Evolutionary conservation across 768 basidiomycete species (phyloP), one percentile per base, ranked within the genome.

Genomic region (Boletus edulis): DNA sequence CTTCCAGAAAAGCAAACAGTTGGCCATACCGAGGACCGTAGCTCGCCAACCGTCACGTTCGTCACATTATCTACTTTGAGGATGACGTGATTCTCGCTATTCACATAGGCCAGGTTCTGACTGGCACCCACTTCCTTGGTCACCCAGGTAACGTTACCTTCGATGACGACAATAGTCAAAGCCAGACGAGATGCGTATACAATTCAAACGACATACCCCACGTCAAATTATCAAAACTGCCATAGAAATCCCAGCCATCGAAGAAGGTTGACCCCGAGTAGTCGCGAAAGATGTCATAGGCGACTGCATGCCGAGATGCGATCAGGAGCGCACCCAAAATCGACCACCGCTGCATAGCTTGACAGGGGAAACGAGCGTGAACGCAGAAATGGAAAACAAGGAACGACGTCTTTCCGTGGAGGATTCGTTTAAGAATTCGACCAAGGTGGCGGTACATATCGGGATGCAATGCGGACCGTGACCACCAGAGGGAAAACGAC

Each of bases 61-160:
- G 82, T 82, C 9, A 72, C 70, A 63, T 90, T 89, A 75, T 92
- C 90, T 7, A 92, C 89, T 62, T 79, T 83, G 46, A 94, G 74
- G 57, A 94, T 77, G 6, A 84, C 85, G 52, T 85, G 81, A 8
- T 87, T 84, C 1, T 77, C 77, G 41, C 62, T 62, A 58, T 87
- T 85, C 59, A 88, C 67, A 61, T 80, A 89, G 5, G 83, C 82
- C 18, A 91, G 74, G 1, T 75, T 63, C 56, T 80, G 73, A 8
- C 73, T 65, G 12, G 70, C 67, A 1, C 85, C 86, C 20, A 74
- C 72, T 3, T 73, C 67, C 50, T 73, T 65, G 60, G 78, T 76
- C 17, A 84, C 73, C 75, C 79, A 89, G 40, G 80, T 81, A 17
- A 82, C 84, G 60, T 88, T 82, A 38, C 87, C 87, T 85, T 58